phyloP scores from a whole-genome alignment of 164 flowering plant species.

The Saururus chinensis region DNA sequence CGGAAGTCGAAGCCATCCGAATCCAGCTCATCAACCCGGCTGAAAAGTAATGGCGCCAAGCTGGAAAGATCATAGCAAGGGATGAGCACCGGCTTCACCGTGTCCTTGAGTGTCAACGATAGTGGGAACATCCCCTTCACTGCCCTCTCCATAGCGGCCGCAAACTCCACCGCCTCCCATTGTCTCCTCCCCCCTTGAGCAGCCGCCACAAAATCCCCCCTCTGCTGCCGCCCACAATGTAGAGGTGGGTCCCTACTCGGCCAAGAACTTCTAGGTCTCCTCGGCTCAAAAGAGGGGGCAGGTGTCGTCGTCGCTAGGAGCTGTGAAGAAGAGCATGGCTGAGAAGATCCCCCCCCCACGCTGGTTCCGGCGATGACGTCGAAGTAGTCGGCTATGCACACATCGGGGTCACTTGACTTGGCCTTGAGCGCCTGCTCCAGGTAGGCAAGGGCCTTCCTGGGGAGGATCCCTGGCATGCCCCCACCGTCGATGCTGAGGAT shows the following conservation, averaged over 20 bases:
- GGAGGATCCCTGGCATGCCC: conserved; percentile 66
- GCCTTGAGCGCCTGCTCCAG: too few species aligned
- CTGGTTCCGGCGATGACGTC: too few species aligned
- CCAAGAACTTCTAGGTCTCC: conserved; percentile 75
- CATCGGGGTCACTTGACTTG: too few species aligned
- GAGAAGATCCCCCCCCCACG: too few species aligned
- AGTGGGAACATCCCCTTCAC: conserved; percentile 49
- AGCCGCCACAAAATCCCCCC: conserved; percentile 27
- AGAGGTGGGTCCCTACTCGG: conserved; percentile 43
- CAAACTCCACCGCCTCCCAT: background rate
- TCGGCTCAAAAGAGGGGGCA: conserved; percentile 65
- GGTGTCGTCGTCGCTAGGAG: conserved; percentile 20
- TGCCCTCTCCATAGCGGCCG: conserved; percentile 35
- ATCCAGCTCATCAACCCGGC: conserved; percentile 86
- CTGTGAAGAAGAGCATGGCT: too few species aligned
- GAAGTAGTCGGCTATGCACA: too few species aligned
- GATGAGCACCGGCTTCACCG: conserved; percentile 78
- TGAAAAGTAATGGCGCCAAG: conserved; percentile 83
- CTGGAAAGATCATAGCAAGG: conserved; percentile 89
- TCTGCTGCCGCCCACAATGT: background rate
- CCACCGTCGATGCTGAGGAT: conserved; percentile 83
- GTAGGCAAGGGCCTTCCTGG: conserved; percentile 84
- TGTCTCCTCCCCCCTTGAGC: conserved; percentile 9
- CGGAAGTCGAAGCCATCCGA: conserved; percentile 71
- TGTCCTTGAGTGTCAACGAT: conserved; percentile 63